Base-by-base conservation (phyloP, 257 asterid species). In the Solanum piurae region DNA sequence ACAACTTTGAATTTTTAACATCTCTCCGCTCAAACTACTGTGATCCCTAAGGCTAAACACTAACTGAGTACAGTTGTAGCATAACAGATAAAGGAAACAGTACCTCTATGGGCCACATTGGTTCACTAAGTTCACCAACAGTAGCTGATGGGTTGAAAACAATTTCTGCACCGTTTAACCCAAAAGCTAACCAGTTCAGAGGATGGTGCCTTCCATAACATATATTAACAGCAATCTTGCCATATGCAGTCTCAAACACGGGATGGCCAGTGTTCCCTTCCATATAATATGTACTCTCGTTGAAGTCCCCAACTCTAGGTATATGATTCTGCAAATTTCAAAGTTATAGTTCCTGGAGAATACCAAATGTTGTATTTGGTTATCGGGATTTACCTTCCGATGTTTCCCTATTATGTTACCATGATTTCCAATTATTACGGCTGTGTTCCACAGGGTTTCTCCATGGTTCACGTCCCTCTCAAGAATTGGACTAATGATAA, bases 81-180 rank as follows among this genome's bases (percentile, higher is more conserved):
- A 46, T 46, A 80, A 46, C 14, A 25, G 46, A 34, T 37, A 9
- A 76, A 25, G 14, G 76, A 75, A 85, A 68, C 7, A 85, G 72
- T 92, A 97, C 99, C 99, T 97, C 99, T 33, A 97, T 92, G 88
- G 99, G 95, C 99, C 99, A 97, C 99, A 97, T 97, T 46, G 99
- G 98, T 94, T 97, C 99, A 52, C 99, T 97, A 89, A 97, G 98
- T 89, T 95, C 99, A 73, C 98, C 99, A 44, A 97, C 99, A 33
- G 98, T 97, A 84, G 99, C 98, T 11, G 99, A 95, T 27, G 99
- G 99, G 89, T 97, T 95, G 86, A 97, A 95, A 80, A 97, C 95
- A 86, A 97, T 95, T 92, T 97, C 99, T 18, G 99, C 99, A 2
- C 98, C 98, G 82, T 97, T 97, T 88, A 97, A 91, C 88, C 99